These are phyloP conservation scores for Trametes sanguinea DNA, from an alignment of 768 basidiomycete genomes.

Conservation along the genomic window DNA sequence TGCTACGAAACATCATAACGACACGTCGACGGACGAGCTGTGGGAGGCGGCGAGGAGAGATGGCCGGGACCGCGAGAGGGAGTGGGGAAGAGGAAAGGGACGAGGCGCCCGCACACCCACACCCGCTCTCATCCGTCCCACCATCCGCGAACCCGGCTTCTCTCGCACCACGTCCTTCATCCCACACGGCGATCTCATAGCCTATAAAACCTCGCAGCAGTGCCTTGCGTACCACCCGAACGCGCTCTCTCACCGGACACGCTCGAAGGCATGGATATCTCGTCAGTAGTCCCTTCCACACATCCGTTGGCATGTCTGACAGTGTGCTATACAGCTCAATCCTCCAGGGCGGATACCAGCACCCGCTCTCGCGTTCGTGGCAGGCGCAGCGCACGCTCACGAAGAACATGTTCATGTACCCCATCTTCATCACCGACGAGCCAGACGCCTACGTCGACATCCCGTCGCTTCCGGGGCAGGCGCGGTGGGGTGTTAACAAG, in stretches of 20 bases:
- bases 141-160: not conserved
- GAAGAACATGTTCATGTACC: conserved; percentile 98
- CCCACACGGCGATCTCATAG: not conserved
- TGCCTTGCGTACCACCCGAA: not conserved
- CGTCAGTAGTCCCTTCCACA: conserved; percentile 11
- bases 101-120: conserved; percentile 1
- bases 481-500: conserved; percentile 93
- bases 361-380: conserved; percentile 86
- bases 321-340: conserved; percentile 52
- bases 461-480: conserved; percentile 78
- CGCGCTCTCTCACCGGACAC: not conserved
- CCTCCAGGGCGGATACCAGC: conserved; percentile 91
- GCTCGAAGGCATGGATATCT: conserved; percentile 18
- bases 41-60: conserved; percentile 11
- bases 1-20: not conserved
- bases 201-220: not conserved
- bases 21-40: conserved; percentile 4
- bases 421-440: conserved; percentile 97
- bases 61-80: conserved; percentile 14
- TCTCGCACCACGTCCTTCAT: not conserved
- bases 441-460: conserved; percentile 82
- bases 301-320: not conserved
- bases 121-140: conserved; percentile 5
- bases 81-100: not conserved
- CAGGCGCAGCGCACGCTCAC: conserved; percentile 79